A percentile compares a stretch with the other conserved stretches of the same genome.
These are phyloP conservation scores for Lepidium aucheri DNA, from an alignment of 345 rosid species.

Conservation along the genomic window DNA sequence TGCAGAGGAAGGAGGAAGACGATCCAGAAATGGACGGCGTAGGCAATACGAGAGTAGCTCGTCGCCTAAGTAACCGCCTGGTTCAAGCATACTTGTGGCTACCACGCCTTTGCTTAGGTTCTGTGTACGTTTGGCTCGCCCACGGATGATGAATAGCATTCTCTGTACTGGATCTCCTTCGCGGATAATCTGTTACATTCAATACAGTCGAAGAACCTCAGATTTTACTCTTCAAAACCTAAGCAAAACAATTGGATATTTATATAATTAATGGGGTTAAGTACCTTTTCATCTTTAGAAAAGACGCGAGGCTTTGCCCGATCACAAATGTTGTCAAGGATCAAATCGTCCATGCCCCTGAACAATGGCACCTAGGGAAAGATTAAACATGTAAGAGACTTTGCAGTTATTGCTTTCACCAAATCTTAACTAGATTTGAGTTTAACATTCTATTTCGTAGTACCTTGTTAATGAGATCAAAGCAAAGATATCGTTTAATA, in stretches of 20 bases:
- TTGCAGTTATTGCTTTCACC: neutral
- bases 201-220: too few relatives aligned
- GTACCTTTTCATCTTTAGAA: constrained; percentile 87
- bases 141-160: constrained; percentile 62
- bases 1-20: constrained; percentile 86
- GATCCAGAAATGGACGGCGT: constrained; percentile 74
- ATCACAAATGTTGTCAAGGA: constrained; percentile 92
- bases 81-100: constrained; percentile 59
- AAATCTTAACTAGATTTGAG: neutral
- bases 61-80: constrained; percentile 82
- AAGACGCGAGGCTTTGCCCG: constrained; percentile 62
- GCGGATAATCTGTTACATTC: constrained; percentile 57
- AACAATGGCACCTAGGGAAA: constrained; percentile 63
- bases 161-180: constrained; percentile 92
- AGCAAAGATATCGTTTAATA: constrained; percentile 77
- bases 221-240: too few relatives aligned
- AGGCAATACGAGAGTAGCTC: constrained; percentile 94
- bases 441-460: neutral
- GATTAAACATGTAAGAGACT: neutral
- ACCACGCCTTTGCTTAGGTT: constrained; percentile 65
- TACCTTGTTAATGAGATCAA: constrained; percentile 82
- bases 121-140: constrained; percentile 54
- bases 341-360: constrained; percentile 69
- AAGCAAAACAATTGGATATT: neutral
- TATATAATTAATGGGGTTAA: neutral